Evolutionary conservation across 495 filamentous ascomycete species (phyloP), one percentile per base, ranked within the genome.

Genomic region (Penicillium antarcticum): DNA sequence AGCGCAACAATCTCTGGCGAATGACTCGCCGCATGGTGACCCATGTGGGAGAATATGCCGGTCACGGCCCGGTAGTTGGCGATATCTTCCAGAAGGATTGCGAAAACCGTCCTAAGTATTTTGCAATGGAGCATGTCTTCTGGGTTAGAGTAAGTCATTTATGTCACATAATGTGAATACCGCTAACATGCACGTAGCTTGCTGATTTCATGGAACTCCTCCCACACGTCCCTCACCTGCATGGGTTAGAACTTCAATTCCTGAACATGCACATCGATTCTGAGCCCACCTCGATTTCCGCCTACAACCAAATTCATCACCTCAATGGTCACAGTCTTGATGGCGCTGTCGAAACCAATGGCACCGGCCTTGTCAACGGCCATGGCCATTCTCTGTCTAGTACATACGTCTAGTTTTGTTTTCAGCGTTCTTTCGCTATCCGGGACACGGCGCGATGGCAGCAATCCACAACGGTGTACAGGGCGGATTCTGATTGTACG

Each of bases 171-270:
- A 18, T 21, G 33, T 16, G n/a, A 31, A 45, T 13, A 31, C n/a
- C 14, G 21, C 56, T 58, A 60, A 77, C 60, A 70, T 41, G 2
- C 19, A 19, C 26, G 8, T 21, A 87, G 82, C 78, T 87, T 42
- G 84, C 85, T 44, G 87, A 91, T 62, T 88, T 91, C 65, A 80
- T 87, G 75, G 82, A 80, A 58, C 80, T 87, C 32, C 79, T 88
- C 26, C 84, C 86, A 13, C 82, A 82, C 53, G 79, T 87, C 47
- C 80, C 81, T 39, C 87, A 91, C 63, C 78, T 91, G 16, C 78
- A 80, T 24, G 78, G 80, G 45, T 40, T 91, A 36, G 75, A 80
- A 42, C 70, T 88, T 10, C 68, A 73, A 16, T 73, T 73, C 41
- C 31, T 77, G 40, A 72, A 64, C 51, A 77, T 77, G 74, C 74